Base-by-base conservation (phyloP, 345 rosid species). In the Gossypium turneri region DNA sequence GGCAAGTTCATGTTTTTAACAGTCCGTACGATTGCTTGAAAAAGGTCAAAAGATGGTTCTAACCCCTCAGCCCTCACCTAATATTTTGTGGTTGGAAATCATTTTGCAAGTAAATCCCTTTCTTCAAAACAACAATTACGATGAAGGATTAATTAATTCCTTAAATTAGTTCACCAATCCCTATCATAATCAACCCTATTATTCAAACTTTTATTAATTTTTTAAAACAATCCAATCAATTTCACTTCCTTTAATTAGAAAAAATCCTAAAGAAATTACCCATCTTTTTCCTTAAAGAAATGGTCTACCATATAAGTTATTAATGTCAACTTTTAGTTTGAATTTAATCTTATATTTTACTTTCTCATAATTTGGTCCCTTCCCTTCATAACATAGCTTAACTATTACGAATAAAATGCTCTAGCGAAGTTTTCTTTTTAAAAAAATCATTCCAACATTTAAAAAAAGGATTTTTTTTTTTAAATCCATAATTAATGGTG, bases 61-160 rank as follows among this genome's bases (percentile, higher is more conserved):
- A n/a, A 15, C 85, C 81, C 76, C 41, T 77, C 45, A 15, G 81
- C 81, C 76, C 41, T 77, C 45, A 77, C 81, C 83, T 67, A 75
- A 72, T 8, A 45, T 8, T 2, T 8, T 5, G 7, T 34, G 41
- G 7, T 34, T 5, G 41, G 41, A 34, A 34, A 34, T 34, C 41
- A 4, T 5, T 34, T 34, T 34, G 41, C 41, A 34, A 34, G 41
- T 4, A 34, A 34, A 34, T 5, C 41, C 41, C 41, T 34, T 34
- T 34, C 41, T 45, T 45, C 0, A 45, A 45, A 45, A 10, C 12
- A 45, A 45, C 2, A 45, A 45, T 45, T 11, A 11, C 41, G 6
- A 34, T 34, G 2, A 45, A 47, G 11, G 4, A 15, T 48, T 67
- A 13, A 24, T 45, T 45, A 48, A 13, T 67, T 38, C 4, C 38